A percentile compares a stretch with the other conserved stretches of the same genome.
phyloP scores from a whole-genome alignment of 768 basidiomycete species.

The Krasilnikovozyma curviuscula region DNA sequence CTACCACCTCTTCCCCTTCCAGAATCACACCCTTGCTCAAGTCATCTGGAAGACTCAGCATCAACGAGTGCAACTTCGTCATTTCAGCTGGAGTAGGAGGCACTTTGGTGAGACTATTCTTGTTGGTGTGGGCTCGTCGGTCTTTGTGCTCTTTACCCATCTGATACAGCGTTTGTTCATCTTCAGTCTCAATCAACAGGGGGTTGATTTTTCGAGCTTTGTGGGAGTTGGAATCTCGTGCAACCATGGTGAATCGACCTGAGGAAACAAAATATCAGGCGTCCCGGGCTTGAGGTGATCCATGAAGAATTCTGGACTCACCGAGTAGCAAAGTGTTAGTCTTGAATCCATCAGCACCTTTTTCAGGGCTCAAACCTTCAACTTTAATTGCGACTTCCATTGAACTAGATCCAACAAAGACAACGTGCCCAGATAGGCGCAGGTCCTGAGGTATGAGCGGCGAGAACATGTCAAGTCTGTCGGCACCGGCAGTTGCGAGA shows the following conservation, averaged over 20 bases:
- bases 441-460: conserved; percentile 37
- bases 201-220: conserved; percentile 46
- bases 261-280: not conserved
- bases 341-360: conserved; percentile 27
- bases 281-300: not conserved
- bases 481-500: conserved; percentile 65
- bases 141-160: conserved; percentile 55
- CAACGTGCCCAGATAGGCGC: conserved; percentile 58
- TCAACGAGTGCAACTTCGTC: conserved; percentile 46
- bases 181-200: conserved; percentile 39
- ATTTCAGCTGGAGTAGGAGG: conserved; percentile 58
- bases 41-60: conserved; percentile 40
- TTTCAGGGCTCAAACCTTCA: conserved; percentile 46
- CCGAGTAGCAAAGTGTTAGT: conserved; percentile 51
- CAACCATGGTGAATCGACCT: conserved; percentile 91
- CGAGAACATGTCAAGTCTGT: conserved; percentile 32
- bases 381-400: conserved; percentile 78
- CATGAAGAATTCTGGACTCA: conserved; percentile 16
- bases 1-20: conserved; percentile 1
- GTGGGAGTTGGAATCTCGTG: conserved; percentile 48
- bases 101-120: conserved; percentile 45
- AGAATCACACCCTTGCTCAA: conserved; percentile 14
- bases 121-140: conserved; percentile 36
- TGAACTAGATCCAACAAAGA: conserved; percentile 39
- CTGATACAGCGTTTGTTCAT: conserved; percentile 42